phyloP scores from a whole-genome alignment of 2,329 filamentous ascomycete species.

The Chaetomiaceae sp. region DNA sequence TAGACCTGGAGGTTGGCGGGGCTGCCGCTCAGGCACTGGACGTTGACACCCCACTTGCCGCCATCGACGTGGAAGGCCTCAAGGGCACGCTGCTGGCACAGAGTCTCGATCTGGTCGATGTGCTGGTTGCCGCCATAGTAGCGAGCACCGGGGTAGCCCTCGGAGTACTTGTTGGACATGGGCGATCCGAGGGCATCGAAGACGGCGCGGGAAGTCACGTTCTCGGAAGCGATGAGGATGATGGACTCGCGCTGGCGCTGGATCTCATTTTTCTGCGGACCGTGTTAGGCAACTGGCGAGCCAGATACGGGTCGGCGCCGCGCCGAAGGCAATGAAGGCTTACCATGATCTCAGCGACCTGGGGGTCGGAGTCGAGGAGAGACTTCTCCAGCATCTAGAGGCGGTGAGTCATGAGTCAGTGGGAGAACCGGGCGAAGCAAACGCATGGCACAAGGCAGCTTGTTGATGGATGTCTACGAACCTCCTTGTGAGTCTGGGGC shows the following conservation, averaged over 20 bases:
- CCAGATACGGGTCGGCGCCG: not conserved
- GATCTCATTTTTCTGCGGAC: conserved; percentile 78
- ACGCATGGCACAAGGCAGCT: too few relatives aligned
- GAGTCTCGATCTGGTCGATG: conserved; percentile 92
- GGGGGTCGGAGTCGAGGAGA: conserved; percentile 83
- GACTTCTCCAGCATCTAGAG: conserved; percentile 89
- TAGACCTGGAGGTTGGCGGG: conserved; percentile 98
- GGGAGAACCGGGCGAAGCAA: too few relatives aligned
- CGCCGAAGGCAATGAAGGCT: conserved; percentile 27
- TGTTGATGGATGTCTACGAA: too few relatives aligned
- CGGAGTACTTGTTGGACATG: conserved; percentile 99
- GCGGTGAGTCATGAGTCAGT: conserved; percentile 31
- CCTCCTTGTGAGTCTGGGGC: conserved; percentile 51
- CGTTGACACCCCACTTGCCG: conserved; percentile 96
- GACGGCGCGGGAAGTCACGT: conserved; percentile 96
- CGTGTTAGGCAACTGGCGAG: conserved; percentile 30
- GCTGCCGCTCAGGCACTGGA: conserved; percentile 87
- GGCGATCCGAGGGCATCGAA: conserved; percentile 93
- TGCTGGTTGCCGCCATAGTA: conserved; percentile 99
- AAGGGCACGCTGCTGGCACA: conserved; percentile 91
- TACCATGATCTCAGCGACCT: conserved; percentile 97
- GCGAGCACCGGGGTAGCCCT: conserved; percentile 94
- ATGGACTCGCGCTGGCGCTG: conserved; percentile 98
- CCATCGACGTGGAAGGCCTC: conserved; percentile 82
- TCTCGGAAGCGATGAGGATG: conserved; percentile 97